These are phyloP conservation scores for Chaetomium olivaceum DNA, from an alignment of 2,329 filamentous ascomycete species.

Conservation along the genomic window DNA sequence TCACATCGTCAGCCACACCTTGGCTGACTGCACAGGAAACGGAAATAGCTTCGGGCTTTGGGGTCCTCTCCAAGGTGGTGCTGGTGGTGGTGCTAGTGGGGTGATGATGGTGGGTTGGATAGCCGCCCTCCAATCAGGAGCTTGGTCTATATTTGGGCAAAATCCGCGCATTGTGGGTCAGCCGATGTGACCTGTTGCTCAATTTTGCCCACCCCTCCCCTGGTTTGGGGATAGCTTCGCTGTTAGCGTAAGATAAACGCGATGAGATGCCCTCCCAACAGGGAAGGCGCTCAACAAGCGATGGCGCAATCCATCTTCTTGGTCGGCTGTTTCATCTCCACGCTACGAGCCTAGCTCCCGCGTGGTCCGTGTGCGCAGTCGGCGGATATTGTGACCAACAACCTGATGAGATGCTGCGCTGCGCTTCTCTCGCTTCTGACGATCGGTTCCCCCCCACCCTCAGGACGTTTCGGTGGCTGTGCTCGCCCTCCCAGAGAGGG, in stretches of 20 bases:
- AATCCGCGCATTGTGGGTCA: constrained; percentile 13
- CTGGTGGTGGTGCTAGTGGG: background rate
- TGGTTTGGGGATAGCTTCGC: background rate
- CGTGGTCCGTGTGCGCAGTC: constrained; percentile 8
- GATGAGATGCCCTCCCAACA: background rate
- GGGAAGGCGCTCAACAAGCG: background rate
- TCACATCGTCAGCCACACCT: constrained; percentile 13
- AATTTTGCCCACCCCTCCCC: background rate
- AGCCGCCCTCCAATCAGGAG: constrained; percentile 22
- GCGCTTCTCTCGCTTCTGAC: constrained; percentile 19
- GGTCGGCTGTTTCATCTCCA: constrained; percentile 24
- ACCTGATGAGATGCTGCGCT: constrained; percentile 7
- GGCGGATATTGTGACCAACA: constrained; percentile 2
- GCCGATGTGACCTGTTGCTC: background rate
- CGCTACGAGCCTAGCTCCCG: constrained; percentile 15
- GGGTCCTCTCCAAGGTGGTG: background rate
- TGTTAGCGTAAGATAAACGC: constrained; percentile 18
- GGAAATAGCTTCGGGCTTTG: constrained; percentile 3
- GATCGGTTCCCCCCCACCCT: constrained; percentile 2
- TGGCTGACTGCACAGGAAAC: constrained; percentile 13
- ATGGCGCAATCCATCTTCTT: constrained; percentile 17
- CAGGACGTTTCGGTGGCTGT: constrained; percentile 19
- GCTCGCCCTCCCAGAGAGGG: constrained; percentile 6
- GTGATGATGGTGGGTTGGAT: background rate
- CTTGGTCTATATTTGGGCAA: constrained; percentile 21